phyloP scores from a whole-genome alignment of 768 basidiomycete genomes.

The Tulasnella sp. region DNA sequence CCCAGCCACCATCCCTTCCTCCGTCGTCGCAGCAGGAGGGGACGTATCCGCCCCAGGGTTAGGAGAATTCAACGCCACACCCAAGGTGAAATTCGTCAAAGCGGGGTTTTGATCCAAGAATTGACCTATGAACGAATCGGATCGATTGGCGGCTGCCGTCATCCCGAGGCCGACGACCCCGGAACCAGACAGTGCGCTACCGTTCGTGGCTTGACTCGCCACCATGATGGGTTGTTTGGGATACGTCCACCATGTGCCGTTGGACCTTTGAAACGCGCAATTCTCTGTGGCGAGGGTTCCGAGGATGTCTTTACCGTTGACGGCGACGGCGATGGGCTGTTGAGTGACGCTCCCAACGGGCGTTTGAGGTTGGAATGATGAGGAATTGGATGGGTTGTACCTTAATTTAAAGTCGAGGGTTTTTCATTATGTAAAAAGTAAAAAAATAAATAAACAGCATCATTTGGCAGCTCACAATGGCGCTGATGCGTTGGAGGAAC shows the following conservation, averaged over 20 bases:
- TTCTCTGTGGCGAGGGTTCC: slow-evolving; percentile 7
- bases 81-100: not conserved
- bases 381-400: not conserved
- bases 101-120: not conserved
- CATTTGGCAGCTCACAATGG: not conserved
- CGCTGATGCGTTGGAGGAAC: not conserved
- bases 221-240: not conserved
- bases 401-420: not conserved
- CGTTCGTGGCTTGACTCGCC: not conserved
- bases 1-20: not conserved
- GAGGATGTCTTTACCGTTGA: not conserved
- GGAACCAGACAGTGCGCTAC: not conserved
- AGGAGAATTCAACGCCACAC: slow-evolving; percentile 1
- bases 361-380: not conserved
- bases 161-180: slow-evolving; percentile 7
- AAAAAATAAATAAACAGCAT: not conserved
- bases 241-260: slow-evolving; percentile 9
- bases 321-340: not conserved
- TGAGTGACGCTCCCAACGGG: not conserved
- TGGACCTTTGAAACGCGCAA: not conserved
- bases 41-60: not conserved
- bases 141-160: not conserved
- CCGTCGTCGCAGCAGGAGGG: not conserved
- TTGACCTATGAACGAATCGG: not conserved
- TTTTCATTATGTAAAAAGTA: not conserved